phyloP scores from a whole-genome alignment of 805 yeast species.

The Torulaspora gathmanii region DNA sequence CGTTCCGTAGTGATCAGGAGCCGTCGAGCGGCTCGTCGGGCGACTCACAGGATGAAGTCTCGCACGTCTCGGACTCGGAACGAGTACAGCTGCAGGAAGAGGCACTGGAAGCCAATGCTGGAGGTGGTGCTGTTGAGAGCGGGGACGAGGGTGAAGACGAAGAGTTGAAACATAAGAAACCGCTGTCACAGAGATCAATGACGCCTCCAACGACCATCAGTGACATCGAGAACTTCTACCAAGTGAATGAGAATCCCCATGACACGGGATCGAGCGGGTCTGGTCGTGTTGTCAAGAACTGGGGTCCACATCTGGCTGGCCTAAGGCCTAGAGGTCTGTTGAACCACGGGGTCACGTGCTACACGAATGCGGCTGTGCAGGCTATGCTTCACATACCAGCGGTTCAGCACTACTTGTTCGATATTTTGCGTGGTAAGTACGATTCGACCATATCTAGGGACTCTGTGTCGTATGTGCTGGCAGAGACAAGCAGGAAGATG shows the following conservation, averaged over 20 bases:
- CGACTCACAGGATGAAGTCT: constrained; percentile 14
- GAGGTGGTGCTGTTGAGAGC: constrained; percentile 27
- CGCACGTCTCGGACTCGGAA: constrained; percentile 33
- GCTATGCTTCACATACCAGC: constrained; percentile 89
- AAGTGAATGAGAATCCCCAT: constrained; percentile 49
- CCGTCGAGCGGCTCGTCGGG: constrained; percentile 11
- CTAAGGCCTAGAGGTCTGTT: constrained; percentile 63
- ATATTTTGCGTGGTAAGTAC: constrained; percentile 53
- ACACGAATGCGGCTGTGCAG: constrained; percentile 93
- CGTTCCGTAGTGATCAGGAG: constrained; percentile 26
- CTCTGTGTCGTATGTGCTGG: constrained; percentile 62
- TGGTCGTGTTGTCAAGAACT: constrained; percentile 59
- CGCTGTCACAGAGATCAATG: constrained; percentile 13
- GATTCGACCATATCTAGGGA: constrained; percentile 43
- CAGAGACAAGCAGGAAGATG: constrained; percentile 65
- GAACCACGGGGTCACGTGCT: constrained; percentile 94
- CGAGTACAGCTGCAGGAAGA: constrained; percentile 24
- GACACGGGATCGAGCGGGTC: constrained; percentile 65
- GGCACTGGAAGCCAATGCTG: constrained; percentile 15
- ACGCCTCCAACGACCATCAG: constrained; percentile 34
- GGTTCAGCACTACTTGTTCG: constrained; percentile 72
- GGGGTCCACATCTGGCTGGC: constrained; percentile 49
- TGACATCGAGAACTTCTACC: constrained; percentile 56
- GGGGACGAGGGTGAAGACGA: constrained; percentile 32
- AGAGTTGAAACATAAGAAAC: constrained; percentile 31